Evolutionary conservation across 768 basidiomycete species (phyloP), one percentile per base, ranked within the genome.

Genomic region (Sporobolomyces pararoseus): DNA sequence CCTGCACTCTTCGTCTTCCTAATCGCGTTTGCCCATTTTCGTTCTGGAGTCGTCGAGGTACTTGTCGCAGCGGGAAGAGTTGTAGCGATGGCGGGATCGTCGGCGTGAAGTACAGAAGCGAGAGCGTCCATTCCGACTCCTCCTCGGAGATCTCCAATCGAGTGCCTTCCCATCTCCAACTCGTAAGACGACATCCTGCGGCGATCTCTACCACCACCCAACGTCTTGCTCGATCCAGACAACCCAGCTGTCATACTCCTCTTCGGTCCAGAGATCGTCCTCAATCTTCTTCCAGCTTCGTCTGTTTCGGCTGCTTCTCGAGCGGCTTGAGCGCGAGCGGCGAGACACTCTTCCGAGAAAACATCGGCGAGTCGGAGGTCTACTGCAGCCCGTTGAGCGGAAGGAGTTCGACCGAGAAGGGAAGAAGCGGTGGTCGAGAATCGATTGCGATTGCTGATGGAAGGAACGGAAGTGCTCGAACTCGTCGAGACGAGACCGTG

Each of bases 351-450:
- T 68, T 88, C 86, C 16, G 91, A 92, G 74, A 88, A 86, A 66
- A 96, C 86, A 76, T 95, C 93, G 53, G 84, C 83, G 23, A 97
- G 81, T 16, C 86, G 86, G 51, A 87, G 85, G 75, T 95, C 92
- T 59, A 91, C 86, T 47, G 85, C 84, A 34, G 83, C 82, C 54
- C 90, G 86, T 39, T 86, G 85, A 14, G 85, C 81, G 23, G 88
- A 86, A 21, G 86, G 84, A 3, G 75, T 68, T 21, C 90, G 87
- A 42, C 86, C 84, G 63, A 89, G 68, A 50, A 76, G 60, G 32
- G 63, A 66, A 14, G 63, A 65, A 2, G 75, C 65, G 17, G 71
- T 66, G 3, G 58, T 66, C 23, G 62, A 64, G 63, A 72, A 63
- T 32, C 68, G 71, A 7, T 72, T 53, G 12, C 58, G 67, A 34